Percentiles rank a stretch among this genome's conserved stretches.
phyloP scores from a whole-genome alignment of 495 filamentous ascomycete genomes.

The Annulohypoxylon maeteangense region DNA sequence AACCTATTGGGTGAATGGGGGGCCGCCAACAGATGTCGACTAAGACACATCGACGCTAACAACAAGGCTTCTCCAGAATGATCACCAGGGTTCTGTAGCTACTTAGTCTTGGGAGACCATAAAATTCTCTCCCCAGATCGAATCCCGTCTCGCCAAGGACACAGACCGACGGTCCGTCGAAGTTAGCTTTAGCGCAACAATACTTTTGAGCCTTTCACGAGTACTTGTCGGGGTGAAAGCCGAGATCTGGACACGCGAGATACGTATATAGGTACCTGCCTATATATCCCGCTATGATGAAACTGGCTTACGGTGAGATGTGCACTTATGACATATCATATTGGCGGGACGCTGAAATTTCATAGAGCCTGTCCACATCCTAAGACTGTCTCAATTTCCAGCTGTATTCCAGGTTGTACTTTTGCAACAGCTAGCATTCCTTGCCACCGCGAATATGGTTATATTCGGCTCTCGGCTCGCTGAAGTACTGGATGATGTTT shows the following conservation, averaged over 20 bases:
- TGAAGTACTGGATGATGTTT: slow-evolving; percentile 14
- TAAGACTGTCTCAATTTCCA: slow-evolving; percentile 35
- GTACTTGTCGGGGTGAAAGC: neutral
- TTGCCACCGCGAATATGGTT: neutral
- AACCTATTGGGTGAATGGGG: slow-evolving; percentile 18
- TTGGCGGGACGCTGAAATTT: neutral
- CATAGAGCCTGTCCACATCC: slow-evolving; percentile 12
- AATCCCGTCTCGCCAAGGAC: neutral
- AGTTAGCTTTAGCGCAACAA: neutral
- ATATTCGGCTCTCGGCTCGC: neutral
- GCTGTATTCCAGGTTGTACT: neutral
- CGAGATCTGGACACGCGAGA: slow-evolving; percentile 6
- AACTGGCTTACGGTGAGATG: slow-evolving; percentile 14
- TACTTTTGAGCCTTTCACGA: neutral
- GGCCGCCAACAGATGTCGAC: slow-evolving; percentile 15
- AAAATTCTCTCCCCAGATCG: neutral
- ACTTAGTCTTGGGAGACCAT: neutral
- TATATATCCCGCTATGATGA: slow-evolving; percentile 17
- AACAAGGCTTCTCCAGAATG: slow-evolving; percentile 36
- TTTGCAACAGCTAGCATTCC: neutral
- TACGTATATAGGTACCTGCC: neutral
- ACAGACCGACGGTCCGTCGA: neutral
- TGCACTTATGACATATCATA: slow-evolving; percentile 29
- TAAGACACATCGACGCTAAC: slow-evolving; percentile 27
- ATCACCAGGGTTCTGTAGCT: slow-evolving; percentile 39